Evolutionary conservation across 106 monocot species (phyloP).

Genomic region (Posidonia australis): DNA sequence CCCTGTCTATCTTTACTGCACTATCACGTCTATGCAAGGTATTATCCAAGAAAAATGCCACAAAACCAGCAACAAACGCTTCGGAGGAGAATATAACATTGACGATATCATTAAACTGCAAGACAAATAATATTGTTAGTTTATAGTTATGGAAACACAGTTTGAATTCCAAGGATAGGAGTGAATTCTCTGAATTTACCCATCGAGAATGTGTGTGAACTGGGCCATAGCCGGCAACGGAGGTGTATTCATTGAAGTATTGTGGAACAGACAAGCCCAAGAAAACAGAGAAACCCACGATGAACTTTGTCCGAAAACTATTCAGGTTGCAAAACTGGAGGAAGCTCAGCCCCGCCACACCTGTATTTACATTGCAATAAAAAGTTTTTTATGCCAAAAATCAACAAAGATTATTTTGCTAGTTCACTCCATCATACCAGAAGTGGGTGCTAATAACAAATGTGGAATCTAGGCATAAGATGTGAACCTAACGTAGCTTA

Average conservation of each 20-base stretch:
- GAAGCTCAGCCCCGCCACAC: slow-evolving; percentile 70
- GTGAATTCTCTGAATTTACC: slow-evolving; percentile 26
- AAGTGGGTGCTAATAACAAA: too few relatives aligned
- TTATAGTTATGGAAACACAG: neutral
- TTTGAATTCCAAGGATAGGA: too few relatives aligned
- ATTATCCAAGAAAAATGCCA: slow-evolving; percentile 65
- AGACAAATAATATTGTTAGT: neutral
- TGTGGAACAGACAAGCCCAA: slow-evolving; percentile 90
- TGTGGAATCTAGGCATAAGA: too few relatives aligned
- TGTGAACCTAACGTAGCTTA: too few relatives aligned
- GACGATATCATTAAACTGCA: slow-evolving; percentile 67
- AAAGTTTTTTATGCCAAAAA: too few relatives aligned
- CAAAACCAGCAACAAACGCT: slow-evolving; percentile 49
- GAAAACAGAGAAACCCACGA: slow-evolving; percentile 79
- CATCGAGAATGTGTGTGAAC: slow-evolving; percentile 80
- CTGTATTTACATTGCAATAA: slow-evolving; percentile 23
- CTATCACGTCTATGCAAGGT: slow-evolving; percentile 38
- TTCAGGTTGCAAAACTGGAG: slow-evolving; percentile 97
- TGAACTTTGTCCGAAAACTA: slow-evolving; percentile 91
- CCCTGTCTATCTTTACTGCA: slow-evolving; percentile 35
- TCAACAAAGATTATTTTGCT: too few relatives aligned
- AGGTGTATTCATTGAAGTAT: slow-evolving; percentile 96
- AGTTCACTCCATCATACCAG: too few relatives aligned
- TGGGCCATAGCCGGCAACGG: slow-evolving; percentile 89
- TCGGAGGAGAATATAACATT: slow-evolving; percentile 73